Percentiles rank a stretch among this genome's conserved stretches.
Conservation (phyloP, 768 basidiomycete species). For the Mycena sanguinolenta region DNA sequence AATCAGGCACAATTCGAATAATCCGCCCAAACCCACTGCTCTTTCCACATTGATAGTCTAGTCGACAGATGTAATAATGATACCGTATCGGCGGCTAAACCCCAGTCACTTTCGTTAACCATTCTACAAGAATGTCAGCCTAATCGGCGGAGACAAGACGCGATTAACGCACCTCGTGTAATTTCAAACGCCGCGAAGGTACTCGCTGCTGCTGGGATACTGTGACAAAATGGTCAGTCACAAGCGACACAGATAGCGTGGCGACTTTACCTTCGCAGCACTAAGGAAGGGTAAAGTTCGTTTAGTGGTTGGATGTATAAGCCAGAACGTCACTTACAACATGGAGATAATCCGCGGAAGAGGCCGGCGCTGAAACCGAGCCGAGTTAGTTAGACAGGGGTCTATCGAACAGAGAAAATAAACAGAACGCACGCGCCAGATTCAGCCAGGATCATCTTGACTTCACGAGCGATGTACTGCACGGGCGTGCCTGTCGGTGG, state of each 20-base stretch:
- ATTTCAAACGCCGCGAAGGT: conserved; percentile 94
- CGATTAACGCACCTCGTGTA: conserved; percentile 66
- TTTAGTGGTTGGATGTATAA: neutral
- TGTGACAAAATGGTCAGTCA: conserved; percentile 44
- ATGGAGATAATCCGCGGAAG: conserved; percentile 82
- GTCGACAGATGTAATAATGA: neutral
- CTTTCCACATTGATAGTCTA: neutral
- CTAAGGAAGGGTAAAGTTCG: conserved; percentile 46
- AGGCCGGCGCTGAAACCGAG: conserved; percentile 63
- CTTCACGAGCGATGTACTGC: conserved; percentile 81
- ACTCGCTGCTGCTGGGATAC: conserved; percentile 91
- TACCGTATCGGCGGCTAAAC: conserved; percentile 38
- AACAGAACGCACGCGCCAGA: conserved; percentile 72
- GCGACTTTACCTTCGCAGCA: conserved; percentile 68
- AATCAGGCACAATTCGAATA: no score
- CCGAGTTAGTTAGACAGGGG: neutral
- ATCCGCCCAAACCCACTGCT: no score
- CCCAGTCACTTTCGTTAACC: conserved; percentile 52
- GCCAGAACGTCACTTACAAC: conserved; percentile 62
- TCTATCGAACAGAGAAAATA: neutral
- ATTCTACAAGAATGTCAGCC: conserved; percentile 43
- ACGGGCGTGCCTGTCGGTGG: conserved; percentile 83
- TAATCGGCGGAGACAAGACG: conserved; percentile 42
- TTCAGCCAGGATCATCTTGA: conserved; percentile 76
- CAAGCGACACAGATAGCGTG: neutral